phyloP scores from a whole-genome alignment of 176 grass and related monocot genomes.

The Avena sativa region DNA sequence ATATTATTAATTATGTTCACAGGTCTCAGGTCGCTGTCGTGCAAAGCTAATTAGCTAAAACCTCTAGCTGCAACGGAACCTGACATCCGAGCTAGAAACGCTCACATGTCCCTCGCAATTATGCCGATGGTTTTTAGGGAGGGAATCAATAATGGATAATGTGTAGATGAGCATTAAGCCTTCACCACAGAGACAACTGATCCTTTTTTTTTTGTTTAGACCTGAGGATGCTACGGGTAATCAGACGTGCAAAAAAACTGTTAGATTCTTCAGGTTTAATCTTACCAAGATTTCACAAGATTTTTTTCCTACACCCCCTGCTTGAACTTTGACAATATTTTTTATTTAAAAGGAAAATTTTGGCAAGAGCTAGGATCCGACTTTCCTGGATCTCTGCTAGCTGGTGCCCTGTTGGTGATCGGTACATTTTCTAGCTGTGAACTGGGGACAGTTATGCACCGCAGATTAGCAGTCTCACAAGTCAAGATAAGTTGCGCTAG shows the following conservation, averaged over 20 bases:
- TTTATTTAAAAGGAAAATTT: too few species aligned
- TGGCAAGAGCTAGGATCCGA: not conserved
- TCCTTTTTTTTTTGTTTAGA: too few species aligned
- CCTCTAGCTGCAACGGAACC: slow-evolving; percentile 27
- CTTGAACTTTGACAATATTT: too few species aligned
- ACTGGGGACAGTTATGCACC: not conserved
- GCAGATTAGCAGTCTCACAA: not conserved
- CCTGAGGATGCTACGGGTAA: too few species aligned
- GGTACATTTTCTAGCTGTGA: not conserved
- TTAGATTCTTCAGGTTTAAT: not conserved
- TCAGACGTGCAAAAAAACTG: not conserved
- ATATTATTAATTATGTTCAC: slow-evolving; percentile 6
- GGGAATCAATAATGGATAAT: slow-evolving; percentile 9
- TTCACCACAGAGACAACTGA: not conserved
- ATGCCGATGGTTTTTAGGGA: not conserved
- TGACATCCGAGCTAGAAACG: slow-evolving; percentile 50
- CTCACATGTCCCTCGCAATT: slow-evolving; percentile 19
- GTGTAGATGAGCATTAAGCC: not conserved
- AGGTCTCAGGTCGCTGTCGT: slow-evolving; percentile 45
- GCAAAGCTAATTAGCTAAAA: slow-evolving; percentile 26
- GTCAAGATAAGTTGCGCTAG: not conserved
- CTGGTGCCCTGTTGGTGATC: not conserved
- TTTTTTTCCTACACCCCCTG: too few species aligned
- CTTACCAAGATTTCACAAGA: not conserved
- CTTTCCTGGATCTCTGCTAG: slow-evolving; percentile 22